Base-by-base conservation (phyloP, 768 basidiomycete species). In the Psilocybe cubensis region DNA sequence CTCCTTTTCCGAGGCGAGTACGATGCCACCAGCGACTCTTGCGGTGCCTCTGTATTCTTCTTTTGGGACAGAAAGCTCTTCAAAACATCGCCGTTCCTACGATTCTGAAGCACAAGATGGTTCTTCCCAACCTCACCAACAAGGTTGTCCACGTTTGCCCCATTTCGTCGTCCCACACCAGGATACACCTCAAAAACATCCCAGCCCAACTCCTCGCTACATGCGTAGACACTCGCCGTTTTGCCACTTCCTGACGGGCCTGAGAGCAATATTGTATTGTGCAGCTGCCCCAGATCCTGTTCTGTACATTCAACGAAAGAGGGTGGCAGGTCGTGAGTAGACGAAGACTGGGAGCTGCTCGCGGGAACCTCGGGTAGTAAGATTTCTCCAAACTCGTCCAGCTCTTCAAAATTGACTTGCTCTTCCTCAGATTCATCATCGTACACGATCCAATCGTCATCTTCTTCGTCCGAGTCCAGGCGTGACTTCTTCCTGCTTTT, bases 131-230 rank as follows among this genome's bases (percentile, higher is more conserved):
- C 94, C 58, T 96, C 94, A 12, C 97, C 97, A 45, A 98, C 84
- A 60, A 95, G 80, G 56, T 81, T 79, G 55, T 89, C 86, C 62
- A 99, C 75, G 64, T 85, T 91, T 23, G 85, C 78, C 5, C 91
- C 92, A 58, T 85, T 91, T 31, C 97, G 84, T 66, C 84, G 91
- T n/a, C 95, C 95, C 50, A 96, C 87, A 2, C 97, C 97, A 23
- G 97, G 92, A 73, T 95, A 91, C 11, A 98, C 94, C 70, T 99
- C 97, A 66, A 98, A 97, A 11, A 98, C 86, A 48, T 96, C 92
- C 92, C 93, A 99, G 12, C 88, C 93, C 29, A 99, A 79, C 73
- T 99, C 96, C 52, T 87, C 85, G 4, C 95, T 94, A 67, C 94
- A 96, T 0, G 96, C 95, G 72, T 97, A 95, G 2, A 97, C 89